A percentile compares a stretch with the other conserved stretches of the same genome.
Evolutionary conservation across 306 rosid genomes (phyloP).

Genomic region (Sesbania bispinosa): DNA sequence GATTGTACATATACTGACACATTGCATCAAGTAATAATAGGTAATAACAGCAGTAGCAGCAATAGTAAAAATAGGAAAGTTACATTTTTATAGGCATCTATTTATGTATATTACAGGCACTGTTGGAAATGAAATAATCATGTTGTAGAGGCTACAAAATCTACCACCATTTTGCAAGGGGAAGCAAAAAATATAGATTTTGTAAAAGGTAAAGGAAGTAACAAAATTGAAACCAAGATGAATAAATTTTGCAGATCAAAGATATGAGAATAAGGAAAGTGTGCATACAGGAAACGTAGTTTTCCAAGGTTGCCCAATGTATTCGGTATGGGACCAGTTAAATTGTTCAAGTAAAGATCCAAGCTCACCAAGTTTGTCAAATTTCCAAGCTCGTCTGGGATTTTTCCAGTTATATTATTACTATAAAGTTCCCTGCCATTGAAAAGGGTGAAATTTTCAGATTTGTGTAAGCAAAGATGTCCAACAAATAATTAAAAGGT

Average conservation of each 20-base stretch:
- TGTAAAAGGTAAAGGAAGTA: constrained; percentile 7
- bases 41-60: not conserved
- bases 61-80: constrained; percentile 11
- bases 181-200: not conserved
- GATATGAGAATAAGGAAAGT: constrained; percentile 41
- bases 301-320: constrained; percentile 55
- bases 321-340: constrained; percentile 50
- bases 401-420: constrained; percentile 59
- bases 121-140: constrained; percentile 1
- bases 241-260: constrained; percentile 11
- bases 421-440: constrained; percentile 79
- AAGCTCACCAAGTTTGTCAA: constrained; percentile 82
- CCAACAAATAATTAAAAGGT: not conserved
- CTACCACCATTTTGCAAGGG: not conserved
- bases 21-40: not conserved
- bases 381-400: constrained; percentile 76
- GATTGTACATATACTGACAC: not conserved
- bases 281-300: constrained; percentile 78
- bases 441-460: constrained; percentile 9
- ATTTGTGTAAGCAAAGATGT: constrained; percentile 15
- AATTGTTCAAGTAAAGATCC: constrained; percentile 79
- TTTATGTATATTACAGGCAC: not conserved
- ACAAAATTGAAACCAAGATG: not conserved
- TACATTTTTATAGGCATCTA: not conserved
- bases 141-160: too few relatives aligned